phyloP scores from a whole-genome alignment of 148 eudicot species.

The Dysphania ambrosioides region DNA sequence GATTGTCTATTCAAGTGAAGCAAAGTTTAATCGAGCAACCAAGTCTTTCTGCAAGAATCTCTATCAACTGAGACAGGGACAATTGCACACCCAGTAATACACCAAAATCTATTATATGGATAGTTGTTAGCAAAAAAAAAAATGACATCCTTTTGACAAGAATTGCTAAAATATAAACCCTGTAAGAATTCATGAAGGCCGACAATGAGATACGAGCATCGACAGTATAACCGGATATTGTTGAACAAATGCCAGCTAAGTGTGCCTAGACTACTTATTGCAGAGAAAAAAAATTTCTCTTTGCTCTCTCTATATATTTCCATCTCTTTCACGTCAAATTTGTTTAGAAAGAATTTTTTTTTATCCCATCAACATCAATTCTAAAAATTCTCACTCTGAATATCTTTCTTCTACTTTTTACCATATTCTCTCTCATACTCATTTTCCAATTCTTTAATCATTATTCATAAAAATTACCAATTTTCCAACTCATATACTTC shows the following conservation, averaged over 20 bases:
- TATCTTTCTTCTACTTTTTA: too few species aligned
- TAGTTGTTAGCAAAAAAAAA: conserved; percentile 31
- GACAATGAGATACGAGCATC: conserved; percentile 32
- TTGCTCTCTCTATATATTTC: too few species aligned
- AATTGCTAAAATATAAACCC: conserved; percentile 28
- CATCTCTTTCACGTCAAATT: too few species aligned
- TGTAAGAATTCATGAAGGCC: conserved; percentile 32
- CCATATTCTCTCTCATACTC: too few species aligned
- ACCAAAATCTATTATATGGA: conserved; percentile 49
- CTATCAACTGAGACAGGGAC: conserved; percentile 45
- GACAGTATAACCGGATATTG: conserved; percentile 20
- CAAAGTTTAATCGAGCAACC: conserved; percentile 44
- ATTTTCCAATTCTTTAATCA: too few species aligned
- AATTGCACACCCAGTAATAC: conserved; percentile 39
- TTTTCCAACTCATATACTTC: too few species aligned
- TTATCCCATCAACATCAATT: too few species aligned
- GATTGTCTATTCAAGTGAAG: conserved; percentile 45
- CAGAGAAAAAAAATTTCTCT: too few species aligned
- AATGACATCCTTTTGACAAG: conserved; percentile 35
- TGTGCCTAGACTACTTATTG: too few species aligned
- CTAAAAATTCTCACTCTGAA: too few species aligned
- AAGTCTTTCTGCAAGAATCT: conserved; percentile 28
- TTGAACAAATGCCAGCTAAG: conserved; percentile 44
- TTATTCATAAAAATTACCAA: too few species aligned
- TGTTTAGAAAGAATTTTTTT: too few species aligned